phyloP scores from a whole-genome alignment of 2,329 filamentous ascomycete species.

The Penicillium brasilianum region DNA sequence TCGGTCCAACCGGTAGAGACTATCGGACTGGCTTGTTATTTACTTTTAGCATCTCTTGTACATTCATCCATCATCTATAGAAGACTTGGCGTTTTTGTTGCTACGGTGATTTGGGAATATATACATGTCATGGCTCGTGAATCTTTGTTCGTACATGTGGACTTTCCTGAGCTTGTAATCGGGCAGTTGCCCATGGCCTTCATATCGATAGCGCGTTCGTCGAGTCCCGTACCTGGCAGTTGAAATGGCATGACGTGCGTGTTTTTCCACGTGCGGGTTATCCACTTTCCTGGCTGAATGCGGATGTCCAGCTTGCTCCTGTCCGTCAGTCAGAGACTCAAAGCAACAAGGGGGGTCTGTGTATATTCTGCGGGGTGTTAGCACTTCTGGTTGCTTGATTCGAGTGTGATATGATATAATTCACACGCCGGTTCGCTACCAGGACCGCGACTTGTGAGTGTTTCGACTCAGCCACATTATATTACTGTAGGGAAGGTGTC shows the following conservation, averaged over 20 bases:
- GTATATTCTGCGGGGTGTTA: background rate
- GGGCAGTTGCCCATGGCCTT: background rate
- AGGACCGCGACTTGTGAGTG: background rate
- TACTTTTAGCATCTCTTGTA: slow-evolving; percentile 11
- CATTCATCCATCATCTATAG: slow-evolving; percentile 16
- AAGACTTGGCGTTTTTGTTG: slow-evolving; percentile 17
- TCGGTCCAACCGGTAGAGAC: slow-evolving; percentile 31
- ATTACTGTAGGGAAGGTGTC: background rate
- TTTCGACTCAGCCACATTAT: too few species aligned
- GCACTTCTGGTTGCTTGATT: background rate
- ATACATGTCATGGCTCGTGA: background rate
- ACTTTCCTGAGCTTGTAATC: slow-evolving; percentile 2
- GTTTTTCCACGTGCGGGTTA: background rate
- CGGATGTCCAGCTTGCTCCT: background rate
- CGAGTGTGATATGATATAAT: background rate
- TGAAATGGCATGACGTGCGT: background rate
- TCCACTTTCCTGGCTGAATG: slow-evolving; percentile 9
- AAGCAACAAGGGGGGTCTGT: background rate
- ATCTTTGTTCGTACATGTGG: slow-evolving; percentile 2
- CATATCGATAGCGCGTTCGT: background rate
- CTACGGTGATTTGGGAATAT: background rate
- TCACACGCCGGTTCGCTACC: background rate
- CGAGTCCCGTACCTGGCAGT: background rate
- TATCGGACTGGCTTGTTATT: background rate
- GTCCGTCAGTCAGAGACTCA: too few species aligned